These are phyloP conservation scores for Alternaria viburni DNA, from an alignment of 2,329 filamentous ascomycete genomes.

Conservation along the genomic window DNA sequence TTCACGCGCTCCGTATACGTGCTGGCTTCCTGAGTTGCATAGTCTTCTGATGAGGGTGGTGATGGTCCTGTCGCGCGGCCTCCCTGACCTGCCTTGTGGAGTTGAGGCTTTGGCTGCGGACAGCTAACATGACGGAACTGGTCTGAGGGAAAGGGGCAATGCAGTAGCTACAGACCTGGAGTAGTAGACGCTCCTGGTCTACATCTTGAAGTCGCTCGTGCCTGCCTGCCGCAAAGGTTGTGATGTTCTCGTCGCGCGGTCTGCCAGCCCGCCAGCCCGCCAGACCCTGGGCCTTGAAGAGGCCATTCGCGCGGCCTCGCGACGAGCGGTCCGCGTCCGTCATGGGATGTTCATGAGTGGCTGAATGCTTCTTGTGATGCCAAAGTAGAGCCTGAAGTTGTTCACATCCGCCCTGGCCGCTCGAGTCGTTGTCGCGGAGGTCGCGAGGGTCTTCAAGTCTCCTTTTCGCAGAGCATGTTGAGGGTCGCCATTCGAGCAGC, in stretches of 20 bases:
- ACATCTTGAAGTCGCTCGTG: neutral
- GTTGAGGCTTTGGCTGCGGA: neutral
- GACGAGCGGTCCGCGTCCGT: neutral
- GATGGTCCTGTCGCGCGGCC: neutral
- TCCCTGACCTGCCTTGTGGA: neutral
- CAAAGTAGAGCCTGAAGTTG: neutral
- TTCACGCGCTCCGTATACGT: neutral
- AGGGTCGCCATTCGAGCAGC: neutral
- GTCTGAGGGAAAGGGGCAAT: neutral
- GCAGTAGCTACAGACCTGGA: neutral
- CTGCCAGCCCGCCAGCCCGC: neutral
- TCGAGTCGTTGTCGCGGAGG: neutral
- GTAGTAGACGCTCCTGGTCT: neutral
- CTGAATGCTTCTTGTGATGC: neutral
- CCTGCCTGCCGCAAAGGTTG: neutral
- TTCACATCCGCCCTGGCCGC: no score
- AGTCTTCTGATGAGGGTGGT: neutral
- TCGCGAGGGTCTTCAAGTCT: neutral
- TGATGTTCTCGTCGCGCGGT: neutral
- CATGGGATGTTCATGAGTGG: neutral
- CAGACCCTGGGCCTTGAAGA: neutral
- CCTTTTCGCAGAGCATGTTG: neutral
- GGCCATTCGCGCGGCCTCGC: neutral
- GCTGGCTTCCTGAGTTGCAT: neutral
- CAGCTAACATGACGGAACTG: neutral